Conservation (phyloP, 345 rosid species). For the Gossypium australe region DNA sequence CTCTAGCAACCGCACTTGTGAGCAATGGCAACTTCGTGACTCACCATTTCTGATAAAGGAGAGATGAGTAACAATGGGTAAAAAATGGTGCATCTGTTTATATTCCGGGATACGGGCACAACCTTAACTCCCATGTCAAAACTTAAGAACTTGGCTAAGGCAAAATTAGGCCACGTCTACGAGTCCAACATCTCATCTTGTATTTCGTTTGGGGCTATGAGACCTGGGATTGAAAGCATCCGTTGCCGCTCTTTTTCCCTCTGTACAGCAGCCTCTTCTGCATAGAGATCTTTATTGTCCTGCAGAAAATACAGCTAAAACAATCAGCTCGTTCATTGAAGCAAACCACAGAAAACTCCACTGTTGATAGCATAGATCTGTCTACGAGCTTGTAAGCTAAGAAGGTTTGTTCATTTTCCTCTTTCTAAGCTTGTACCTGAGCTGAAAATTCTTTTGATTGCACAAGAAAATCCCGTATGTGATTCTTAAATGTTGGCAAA, state of each 20-base stretch:
- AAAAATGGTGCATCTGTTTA: constrained; percentile 15
- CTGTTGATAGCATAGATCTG: neutral
- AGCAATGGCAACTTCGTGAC: constrained; percentile 6
- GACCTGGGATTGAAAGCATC: constrained; percentile 74
- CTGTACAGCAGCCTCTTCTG: constrained; percentile 74
- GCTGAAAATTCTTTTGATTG: constrained; percentile 83
- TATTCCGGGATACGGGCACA: constrained; percentile 5
- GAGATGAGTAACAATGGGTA: constrained; percentile 16
- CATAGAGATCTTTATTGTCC: constrained; percentile 79
- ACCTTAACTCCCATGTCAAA: constrained; percentile 16
- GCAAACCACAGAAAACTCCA: neutral
- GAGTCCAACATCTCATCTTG: constrained; percentile 83
- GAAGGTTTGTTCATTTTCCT: neutral
- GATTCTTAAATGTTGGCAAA: constrained; percentile 70
- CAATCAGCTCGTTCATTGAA: neutral
- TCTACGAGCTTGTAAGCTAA: neutral
- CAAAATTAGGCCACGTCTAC: constrained; percentile 30
- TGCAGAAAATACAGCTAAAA: constrained; percentile 19
- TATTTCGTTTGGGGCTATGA: constrained; percentile 65
- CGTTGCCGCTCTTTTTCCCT: constrained; percentile 63
- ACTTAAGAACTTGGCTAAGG: constrained; percentile 22
- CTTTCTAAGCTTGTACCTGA: constrained; percentile 37
- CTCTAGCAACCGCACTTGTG: constrained; percentile 22
- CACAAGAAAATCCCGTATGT: constrained; percentile 90
- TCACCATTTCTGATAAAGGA: constrained; percentile 19